Percentiles rank a stretch among this genome's conserved stretches.
Evolutionary conservation across 371 early-diverging fungal species (phyloP).

Genomic region (Saksenaea oblongispora): DNA sequence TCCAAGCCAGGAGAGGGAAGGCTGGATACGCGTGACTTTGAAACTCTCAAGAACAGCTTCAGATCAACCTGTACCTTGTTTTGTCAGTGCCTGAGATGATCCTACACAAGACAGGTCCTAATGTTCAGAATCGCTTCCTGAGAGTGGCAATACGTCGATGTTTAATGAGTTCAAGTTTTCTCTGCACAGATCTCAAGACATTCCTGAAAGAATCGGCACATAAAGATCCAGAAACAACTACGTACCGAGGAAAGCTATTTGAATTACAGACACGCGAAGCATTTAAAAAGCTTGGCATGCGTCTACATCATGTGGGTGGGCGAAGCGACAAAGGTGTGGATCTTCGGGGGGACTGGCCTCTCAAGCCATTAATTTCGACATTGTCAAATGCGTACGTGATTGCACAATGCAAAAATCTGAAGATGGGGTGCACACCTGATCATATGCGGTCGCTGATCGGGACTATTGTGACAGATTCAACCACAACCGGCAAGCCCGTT

Average conservation of each 20-base stretch:
- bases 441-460: slow-evolving; percentile 42
- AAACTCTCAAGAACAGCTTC: no score
- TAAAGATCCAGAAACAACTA: slow-evolving; percentile 24
- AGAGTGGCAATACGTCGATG: background rate
- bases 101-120: background rate
- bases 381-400: slow-evolving; percentile 7
- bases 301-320: slow-evolving; percentile 40
- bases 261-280: slow-evolving; percentile 40
- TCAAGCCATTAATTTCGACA: background rate
- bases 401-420: slow-evolving; percentile 5
- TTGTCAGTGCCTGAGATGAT: background rate
- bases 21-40: no score
- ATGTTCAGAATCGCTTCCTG: no score
- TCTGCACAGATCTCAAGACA: background rate
- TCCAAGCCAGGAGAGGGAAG: no score
- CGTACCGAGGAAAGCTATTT: slow-evolving; percentile 41
- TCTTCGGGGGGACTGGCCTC: slow-evolving; percentile 38
- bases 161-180: background rate
- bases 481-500: slow-evolving; percentile 1
- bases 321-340: slow-evolving; percentile 46
- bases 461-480: slow-evolving; percentile 15
- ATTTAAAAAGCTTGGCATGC: slow-evolving; percentile 32
- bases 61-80: no score
- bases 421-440: slow-evolving; percentile 36
- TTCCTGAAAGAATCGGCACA: background rate